Conservation (phyloP, 345 rosid genomes). For the Luvunga scandens region DNA sequence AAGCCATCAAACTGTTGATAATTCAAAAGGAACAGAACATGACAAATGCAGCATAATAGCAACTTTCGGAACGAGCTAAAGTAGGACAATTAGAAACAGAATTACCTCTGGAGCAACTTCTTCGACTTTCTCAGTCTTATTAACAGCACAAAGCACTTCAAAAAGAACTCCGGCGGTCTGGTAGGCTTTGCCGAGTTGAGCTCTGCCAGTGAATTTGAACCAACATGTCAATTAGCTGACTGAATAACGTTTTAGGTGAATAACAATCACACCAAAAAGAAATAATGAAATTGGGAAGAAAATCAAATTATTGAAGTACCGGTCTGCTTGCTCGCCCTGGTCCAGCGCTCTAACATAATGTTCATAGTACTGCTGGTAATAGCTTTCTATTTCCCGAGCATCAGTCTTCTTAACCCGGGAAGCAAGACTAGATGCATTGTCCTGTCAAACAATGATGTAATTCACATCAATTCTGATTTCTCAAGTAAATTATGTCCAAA, state of each 20-base stretch:
- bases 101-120: constrained; percentile 99
- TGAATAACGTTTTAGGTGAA: neutral
- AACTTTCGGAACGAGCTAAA: neutral
- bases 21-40: neutral
- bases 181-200: constrained; percentile 98
- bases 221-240: neutral
- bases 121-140: constrained; percentile 96
- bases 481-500: neutral
- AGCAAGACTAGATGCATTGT: constrained; percentile 92
- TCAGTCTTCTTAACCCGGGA: constrained; percentile 92
- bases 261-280: neutral
- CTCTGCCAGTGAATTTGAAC: constrained; percentile 48
- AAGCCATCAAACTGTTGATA: constrained; percentile 9
- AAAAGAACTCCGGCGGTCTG: constrained; percentile 98
- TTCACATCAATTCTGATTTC: constrained; percentile 10
- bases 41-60: neutral
- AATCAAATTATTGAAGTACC: constrained; percentile 39
- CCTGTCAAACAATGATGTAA: constrained; percentile 38
- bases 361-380: constrained; percentile 88
- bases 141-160: constrained; percentile 97
- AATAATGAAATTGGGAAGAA: neutral
- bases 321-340: constrained; percentile 95
- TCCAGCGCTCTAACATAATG: constrained; percentile 88
- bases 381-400: constrained; percentile 92
- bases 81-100: constrained; percentile 7